Evolutionary conservation across 108 stramenopile genomes (phyloP).

Genomic region (Cyclostephanos tholiformis): DNA sequence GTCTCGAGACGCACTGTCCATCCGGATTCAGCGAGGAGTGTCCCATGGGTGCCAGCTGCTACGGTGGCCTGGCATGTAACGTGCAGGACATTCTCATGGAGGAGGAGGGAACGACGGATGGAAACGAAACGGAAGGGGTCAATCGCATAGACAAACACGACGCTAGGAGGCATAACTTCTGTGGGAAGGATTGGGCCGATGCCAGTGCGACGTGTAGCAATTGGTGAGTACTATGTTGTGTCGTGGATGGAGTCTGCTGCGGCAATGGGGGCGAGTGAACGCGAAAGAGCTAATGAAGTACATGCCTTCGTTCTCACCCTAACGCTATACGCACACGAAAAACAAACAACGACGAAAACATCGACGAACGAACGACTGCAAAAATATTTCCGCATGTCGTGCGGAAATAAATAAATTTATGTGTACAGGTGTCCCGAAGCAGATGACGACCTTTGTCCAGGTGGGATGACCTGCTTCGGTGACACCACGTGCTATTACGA

Average conservation of each 20-base stretch:
- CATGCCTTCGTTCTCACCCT: no score
- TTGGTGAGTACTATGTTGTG: no score
- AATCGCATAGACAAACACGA: background rate
- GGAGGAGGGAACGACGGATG: background rate
- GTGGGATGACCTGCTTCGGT: conserved; percentile 36
- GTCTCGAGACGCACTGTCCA: background rate
- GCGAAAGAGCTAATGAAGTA: no score
- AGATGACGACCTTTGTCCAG: conserved; percentile 10
- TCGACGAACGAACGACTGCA: no score
- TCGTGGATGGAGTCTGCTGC: no score
- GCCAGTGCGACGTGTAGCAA: conserved; percentile 22
- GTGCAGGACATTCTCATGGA: background rate
- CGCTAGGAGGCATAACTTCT: conserved; percentile 26
- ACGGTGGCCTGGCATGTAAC: background rate
- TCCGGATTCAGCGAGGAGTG: background rate
- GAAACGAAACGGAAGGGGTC: no score
- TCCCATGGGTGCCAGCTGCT: background rate
- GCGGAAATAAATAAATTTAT: no score
- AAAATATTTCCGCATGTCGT: no score
- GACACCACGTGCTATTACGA: conserved; percentile 36
- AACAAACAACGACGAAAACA: no score
- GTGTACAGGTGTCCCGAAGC: background rate
- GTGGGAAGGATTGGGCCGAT: conserved; percentile 41
- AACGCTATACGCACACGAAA: no score
- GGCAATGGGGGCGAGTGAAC: no score